Conservation (phyloP, 2,329 filamentous ascomycete species). For the Capronia americana region DNA sequence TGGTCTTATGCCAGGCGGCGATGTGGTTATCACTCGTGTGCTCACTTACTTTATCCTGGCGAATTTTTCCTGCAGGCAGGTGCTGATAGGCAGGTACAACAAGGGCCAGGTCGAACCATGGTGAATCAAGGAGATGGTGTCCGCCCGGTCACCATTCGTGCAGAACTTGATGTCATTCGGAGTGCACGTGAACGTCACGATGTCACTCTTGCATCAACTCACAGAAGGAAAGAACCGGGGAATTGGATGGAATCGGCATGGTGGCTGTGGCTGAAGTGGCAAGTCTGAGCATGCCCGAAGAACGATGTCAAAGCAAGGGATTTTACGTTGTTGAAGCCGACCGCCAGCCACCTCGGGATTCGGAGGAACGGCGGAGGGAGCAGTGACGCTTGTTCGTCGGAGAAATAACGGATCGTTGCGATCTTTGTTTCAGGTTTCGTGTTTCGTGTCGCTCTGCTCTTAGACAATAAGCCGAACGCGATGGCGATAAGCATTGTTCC, state of each 20-base stretch:
- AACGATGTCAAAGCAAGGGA: slow-evolving; percentile 1
- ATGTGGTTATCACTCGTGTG: slow-evolving; percentile 28
- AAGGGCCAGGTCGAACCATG: slow-evolving; percentile 2
- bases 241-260: slow-evolving; percentile 16
- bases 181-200: slow-evolving; percentile 12
- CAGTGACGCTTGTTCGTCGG: not conserved
- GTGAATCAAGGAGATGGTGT: slow-evolving; percentile 1
- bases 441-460: not conserved
- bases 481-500: not conserved
- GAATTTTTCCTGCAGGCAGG: slow-evolving; percentile 11
- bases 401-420: not conserved
- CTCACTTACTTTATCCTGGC: slow-evolving; percentile 31
- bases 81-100: slow-evolving; percentile 20
- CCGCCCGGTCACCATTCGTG: not conserved
- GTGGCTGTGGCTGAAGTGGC: slow-evolving; percentile 15
- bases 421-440: not conserved
- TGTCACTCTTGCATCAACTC: slow-evolving; percentile 14
- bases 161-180: slow-evolving; percentile 17
- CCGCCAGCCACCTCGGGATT: slow-evolving; percentile 6
- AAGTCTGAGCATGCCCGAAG: not conserved
- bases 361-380: not conserved
- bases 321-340: not conserved
- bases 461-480: not conserved
- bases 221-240: not conserved
- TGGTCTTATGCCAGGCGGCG: slow-evolving; percentile 12